Evolutionary conservation across 2,329 filamentous ascomycete species (phyloP).

Genomic region (Fusarium coffeatum): DNA sequence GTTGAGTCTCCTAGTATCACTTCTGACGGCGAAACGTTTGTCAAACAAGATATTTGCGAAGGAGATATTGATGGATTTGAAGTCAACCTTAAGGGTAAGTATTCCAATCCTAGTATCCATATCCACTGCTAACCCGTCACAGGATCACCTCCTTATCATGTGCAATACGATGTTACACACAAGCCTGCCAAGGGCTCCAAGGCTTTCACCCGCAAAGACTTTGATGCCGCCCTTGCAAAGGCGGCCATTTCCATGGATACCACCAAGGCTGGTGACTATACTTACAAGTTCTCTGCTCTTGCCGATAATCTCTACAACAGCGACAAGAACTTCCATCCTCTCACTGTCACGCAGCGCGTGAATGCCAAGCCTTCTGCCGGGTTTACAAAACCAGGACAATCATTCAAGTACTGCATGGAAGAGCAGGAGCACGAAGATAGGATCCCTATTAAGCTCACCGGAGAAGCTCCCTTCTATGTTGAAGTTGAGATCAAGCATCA

Average conservation of each 20-base stretch:
- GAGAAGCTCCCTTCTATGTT: constrained; percentile 86
- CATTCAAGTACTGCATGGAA: constrained; percentile 94
- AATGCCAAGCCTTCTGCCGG: constrained; percentile 83
- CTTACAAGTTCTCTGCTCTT: constrained; percentile 85
- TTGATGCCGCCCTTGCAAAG: constrained; percentile 81
- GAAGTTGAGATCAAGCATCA: constrained; percentile 96
- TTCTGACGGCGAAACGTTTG: constrained; percentile 63
- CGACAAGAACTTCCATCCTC: constrained; percentile 72
- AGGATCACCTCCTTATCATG: constrained; percentile 83
- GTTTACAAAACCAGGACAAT: constrained; percentile 88
- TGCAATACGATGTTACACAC: constrained; percentile 83
- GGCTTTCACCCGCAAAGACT: constrained; percentile 73
- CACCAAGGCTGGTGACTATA: constrained; percentile 81
- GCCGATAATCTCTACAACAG: constrained; percentile 88
- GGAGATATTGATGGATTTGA: constrained; percentile 93
- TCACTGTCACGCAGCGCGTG: constrained; percentile 84
- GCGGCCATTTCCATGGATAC: constrained; percentile 90
- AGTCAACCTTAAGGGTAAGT: constrained; percentile 78
- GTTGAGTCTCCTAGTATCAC: constrained; percentile 72
- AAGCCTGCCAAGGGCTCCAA: constrained; percentile 74
- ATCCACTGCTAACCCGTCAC: constrained; percentile 47
- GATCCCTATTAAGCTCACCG: constrained; percentile 87
- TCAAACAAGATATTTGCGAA: constrained; percentile 89
- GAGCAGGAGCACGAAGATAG: constrained; percentile 84
- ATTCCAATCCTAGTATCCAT: background rate